Conservation (phyloP, 352 stramenopile species). For the Globisporangium radiosum region DNA sequence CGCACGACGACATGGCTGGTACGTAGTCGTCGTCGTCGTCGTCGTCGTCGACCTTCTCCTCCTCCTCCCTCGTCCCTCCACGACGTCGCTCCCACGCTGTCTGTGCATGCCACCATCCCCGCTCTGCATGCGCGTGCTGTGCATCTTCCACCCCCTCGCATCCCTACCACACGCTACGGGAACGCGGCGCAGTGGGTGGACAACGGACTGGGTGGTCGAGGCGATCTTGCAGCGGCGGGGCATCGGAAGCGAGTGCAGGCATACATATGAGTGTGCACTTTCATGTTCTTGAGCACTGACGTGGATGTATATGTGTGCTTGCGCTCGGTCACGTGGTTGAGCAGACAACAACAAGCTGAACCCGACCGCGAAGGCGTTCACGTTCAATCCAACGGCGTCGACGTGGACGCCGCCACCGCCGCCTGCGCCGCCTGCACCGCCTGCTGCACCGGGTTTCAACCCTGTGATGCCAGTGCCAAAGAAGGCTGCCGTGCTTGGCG, state of each 20-base stretch:
- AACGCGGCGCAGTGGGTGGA: background rate
- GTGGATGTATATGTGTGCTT: background rate
- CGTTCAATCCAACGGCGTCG: slow-evolving; percentile 65
- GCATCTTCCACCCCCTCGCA: background rate
- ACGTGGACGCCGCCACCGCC: slow-evolving; percentile 60
- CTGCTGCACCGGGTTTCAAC: slow-evolving; percentile 40
- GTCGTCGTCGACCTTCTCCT: too few relatives aligned
- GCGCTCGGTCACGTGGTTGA: background rate
- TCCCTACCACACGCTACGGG: background rate
- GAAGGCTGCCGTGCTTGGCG: slow-evolving; percentile 36
- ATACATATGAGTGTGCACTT: background rate
- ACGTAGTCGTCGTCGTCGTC: background rate
- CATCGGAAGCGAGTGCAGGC: background rate
- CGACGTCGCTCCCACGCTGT: too few relatives aligned
- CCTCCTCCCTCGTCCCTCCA: too few relatives aligned
- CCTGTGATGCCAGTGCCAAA: slow-evolving; percentile 68
- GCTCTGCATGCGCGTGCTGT: background rate
- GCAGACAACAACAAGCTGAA: slow-evolving; percentile 55
- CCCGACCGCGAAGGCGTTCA: slow-evolving; percentile 59
- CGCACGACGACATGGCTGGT: background rate
- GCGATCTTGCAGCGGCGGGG: background rate
- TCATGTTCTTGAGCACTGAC: background rate
- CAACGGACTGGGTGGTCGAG: background rate
- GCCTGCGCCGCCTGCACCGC: slow-evolving; percentile 23
- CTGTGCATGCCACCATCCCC: background rate